Evolutionary conservation across 495 filamentous ascomycete genomes (phyloP), one percentile per base, ranked within the genome.

Genomic region (Penicillium fimorum): DNA sequence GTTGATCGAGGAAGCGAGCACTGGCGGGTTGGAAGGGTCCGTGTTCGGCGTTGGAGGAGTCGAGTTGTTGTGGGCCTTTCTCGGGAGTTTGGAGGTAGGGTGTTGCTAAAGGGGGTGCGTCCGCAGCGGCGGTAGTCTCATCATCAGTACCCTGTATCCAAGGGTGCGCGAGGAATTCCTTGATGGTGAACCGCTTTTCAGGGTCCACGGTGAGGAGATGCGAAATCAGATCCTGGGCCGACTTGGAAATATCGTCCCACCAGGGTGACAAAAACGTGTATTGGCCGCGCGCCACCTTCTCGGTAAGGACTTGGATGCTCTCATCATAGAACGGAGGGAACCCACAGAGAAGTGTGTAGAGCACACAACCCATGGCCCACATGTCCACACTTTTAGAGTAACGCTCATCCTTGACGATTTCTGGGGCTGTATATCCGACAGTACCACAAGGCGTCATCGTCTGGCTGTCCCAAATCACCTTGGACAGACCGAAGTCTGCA

Each of bases 381-480:
- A 98, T 98, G 60, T 98, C 94, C 40, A 98, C 94, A 63, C 91
- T 92, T 78, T 97, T 98, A 7, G 94, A 97, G 66, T 98, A 98
- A 37, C 93, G 85, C 70, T 98, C 94, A 73, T 98, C 94, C 73
- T 97, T 97, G 50, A 98, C 94, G 48, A 98, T 98, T 71, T 98
- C 94, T 5, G 94, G 94, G n/a, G 94, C 94, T 15, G 94, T 97
- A 70, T 98, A 98, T 30, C 94, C 94, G 52, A 97, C 94, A 4
- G 94, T 98, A 32, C 94, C 94, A 71, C 94, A 98, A 20, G 94
- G 94, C 2, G 94, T 98, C 91, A 97, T 97, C n/a, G 94, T 98
- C 67, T 96, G 90, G 53, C 84, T 92, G 64, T 98, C 95, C 94
- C 94, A 98, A 10, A 98, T 91, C 52, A 98, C 86, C 73, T 98